phyloP scores from a whole-genome alignment of 1,284 basidiomycete genomes.

The Boletus albobrunnescens region DNA sequence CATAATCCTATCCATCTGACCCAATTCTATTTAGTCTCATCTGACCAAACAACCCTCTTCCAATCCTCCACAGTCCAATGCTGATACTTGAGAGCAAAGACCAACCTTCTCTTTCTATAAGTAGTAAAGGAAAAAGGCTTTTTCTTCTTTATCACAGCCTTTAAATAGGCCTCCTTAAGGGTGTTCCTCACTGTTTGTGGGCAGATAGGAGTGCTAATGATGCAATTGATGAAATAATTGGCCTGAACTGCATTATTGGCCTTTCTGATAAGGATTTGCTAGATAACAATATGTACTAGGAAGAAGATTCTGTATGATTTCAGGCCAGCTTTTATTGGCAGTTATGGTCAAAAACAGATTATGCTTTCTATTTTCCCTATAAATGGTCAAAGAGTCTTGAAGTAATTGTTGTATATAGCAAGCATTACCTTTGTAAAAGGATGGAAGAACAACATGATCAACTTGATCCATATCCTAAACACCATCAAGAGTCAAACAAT shows the following conservation, averaged over 20 bases:
- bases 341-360: not conserved
- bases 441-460: conserved; percentile 4
- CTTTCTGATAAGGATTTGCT: not conserved
- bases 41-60: too few species aligned
- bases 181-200: not conserved
- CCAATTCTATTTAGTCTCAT: too few species aligned
- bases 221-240: not conserved
- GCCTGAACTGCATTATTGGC: not conserved
- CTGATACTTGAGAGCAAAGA: not conserved
- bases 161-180: not conserved
- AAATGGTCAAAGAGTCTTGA: not conserved
- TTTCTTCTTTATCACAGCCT: not conserved
- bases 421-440: not conserved
- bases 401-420: not conserved
- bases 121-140: not conserved
- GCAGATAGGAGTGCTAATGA: not conserved
- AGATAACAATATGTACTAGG: not conserved
- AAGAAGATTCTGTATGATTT: not conserved
- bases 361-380: not conserved
- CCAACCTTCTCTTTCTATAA: not conserved
- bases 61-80: not conserved
- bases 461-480: conserved; percentile 1
- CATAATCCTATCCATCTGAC: not conserved
- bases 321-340: not conserved
- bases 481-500: not conserved